Evolutionary conservation across 2,329 filamentous ascomycete genomes (phyloP).

Genomic region (Botryotinia narcissicola): DNA sequence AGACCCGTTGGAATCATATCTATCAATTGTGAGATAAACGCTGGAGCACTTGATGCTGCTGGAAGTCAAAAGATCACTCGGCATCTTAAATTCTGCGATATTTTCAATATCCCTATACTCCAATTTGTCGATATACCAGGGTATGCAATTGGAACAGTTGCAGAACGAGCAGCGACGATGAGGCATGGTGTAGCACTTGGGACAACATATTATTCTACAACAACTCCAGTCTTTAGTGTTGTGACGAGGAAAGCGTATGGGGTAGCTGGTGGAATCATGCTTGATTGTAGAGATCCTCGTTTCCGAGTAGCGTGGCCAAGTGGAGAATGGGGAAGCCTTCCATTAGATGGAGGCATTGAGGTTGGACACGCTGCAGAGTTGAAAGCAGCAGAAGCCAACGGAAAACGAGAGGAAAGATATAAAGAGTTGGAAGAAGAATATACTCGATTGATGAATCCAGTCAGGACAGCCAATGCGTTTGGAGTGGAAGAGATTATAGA

Average conservation of each 20-base stretch:
- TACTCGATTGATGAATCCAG: conserved; percentile 60
- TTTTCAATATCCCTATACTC: conserved; percentile 62
- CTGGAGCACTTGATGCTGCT: conserved; percentile 58
- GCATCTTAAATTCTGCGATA: conserved; percentile 61
- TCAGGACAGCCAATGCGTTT: conserved; percentile 62
- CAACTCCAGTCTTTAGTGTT: conserved; percentile 61
- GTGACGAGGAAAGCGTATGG: conserved; percentile 60
- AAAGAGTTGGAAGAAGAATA: conserved; percentile 59
- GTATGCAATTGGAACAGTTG: conserved; percentile 62
- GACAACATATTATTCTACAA: conserved; percentile 61
- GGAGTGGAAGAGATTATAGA: conserved; percentile 65
- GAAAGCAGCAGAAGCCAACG: conserved; percentile 50
- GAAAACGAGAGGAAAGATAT: conserved; percentile 51
- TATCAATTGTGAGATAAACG: conserved; percentile 59
- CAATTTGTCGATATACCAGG: conserved; percentile 64
- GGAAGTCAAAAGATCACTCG: conserved; percentile 60
- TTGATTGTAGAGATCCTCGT: conserved; percentile 59
- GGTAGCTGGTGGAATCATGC: conserved; percentile 63
- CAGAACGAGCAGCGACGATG: conserved; percentile 63
- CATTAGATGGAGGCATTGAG: conserved; percentile 63
- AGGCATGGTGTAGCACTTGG: conserved; percentile 60
- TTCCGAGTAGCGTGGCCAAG: conserved; percentile 63
- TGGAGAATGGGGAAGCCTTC: conserved; percentile 60
- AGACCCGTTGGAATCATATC: conserved; percentile 58
- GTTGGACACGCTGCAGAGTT: conserved; percentile 61